A percentile compares a stretch with the other conserved stretches of the same genome.
Conservation (phyloP, 805 yeast species). For the Naumovozyma castellii region DNA sequence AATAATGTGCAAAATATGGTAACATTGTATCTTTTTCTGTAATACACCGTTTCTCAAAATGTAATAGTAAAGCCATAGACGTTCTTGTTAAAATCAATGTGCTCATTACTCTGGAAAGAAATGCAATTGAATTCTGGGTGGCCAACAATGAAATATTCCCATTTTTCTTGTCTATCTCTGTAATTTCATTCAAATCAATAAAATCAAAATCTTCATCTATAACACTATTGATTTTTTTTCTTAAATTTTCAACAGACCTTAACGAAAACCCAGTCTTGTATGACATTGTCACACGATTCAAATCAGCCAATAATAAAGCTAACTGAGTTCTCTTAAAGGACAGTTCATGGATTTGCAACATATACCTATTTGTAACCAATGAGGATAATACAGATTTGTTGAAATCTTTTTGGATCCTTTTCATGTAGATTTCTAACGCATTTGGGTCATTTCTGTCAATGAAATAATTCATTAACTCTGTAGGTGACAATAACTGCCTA, state of each 20-base stretch:
- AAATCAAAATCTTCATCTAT: conserved; percentile 11
- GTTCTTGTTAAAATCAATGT: conserved; percentile 18
- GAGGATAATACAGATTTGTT: not conserved
- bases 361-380: conserved; percentile 3
- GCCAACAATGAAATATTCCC: conserved; percentile 5
- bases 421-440: conserved; percentile 13
- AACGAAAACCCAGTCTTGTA: conserved; percentile 10
- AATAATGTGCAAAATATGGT: conserved; percentile 17
- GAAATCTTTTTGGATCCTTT: conserved; percentile 14
- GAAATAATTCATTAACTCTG: conserved; percentile 11
- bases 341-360: conserved; percentile 15
- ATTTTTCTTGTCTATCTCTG: not conserved
- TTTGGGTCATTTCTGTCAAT: conserved; percentile 14
- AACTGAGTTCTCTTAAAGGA: conserved; percentile 19
- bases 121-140: conserved; percentile 10
- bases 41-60: conserved; percentile 17
- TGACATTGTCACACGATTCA: conserved; percentile 17
- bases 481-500: conserved; percentile 11
- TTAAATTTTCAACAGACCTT: conserved; percentile 11
- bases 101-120: conserved; percentile 21
- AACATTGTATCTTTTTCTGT: conserved; percentile 1
- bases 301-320: conserved; percentile 16
- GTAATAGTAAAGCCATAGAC: conserved; percentile 20
- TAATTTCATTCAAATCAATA: not conserved
- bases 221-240: conserved; percentile 11